Evolutionary conservation across 2,329 filamentous ascomycete species (phyloP), one percentile per base, ranked within the genome.

Genomic region (Whalleya microplaca): DNA sequence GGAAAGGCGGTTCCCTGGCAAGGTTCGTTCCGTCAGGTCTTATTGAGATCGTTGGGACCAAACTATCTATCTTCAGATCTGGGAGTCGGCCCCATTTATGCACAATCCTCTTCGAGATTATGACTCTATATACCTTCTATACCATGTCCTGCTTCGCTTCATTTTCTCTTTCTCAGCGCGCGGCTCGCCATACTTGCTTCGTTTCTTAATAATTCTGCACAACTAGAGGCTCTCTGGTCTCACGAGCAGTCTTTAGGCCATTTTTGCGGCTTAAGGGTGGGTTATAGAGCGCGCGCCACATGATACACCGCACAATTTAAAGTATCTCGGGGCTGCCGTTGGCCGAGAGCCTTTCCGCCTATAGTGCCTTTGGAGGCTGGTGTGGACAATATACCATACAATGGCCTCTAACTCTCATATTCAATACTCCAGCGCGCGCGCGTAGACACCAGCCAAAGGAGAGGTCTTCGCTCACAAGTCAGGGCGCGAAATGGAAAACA

Each of bases 121-220:
- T 45, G 16, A 20, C 21, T 43, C 32, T 51, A 20, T 51, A 20
- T 53, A 14, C 37, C 47, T 16, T 42, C 14, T 49, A 23, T 19
- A n/a, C 40, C 12, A 19, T 40, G 12, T 45, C 23, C 48, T 57
- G 23, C 27, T 57, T 27, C 51, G 27, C 48, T 51, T 53, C 16
- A 12, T 55, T 40, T 46, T 65, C 62, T 65, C 63, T 71, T 64
- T 64, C 51, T 66, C 66, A 66, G 69, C 69, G 69, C 69, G 68
- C 69, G 69, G 68, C 55, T 71, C 63, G 45, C 52, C 51, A 59
- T 61, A 61, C 51, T 43, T 63, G 57, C 60, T 62, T 69, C 58
- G 53, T 55, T 61, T 53, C 41, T 55, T 49, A 58, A 61, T 58
- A 60, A 45, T 32, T 58, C 55, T 54, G 45, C 49, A 57, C 56